A percentile compares a stretch with the other conserved stretches of the same genome.
Conservation (phyloP, 148 eudicot species). For the Camellia granthamiana region DNA sequence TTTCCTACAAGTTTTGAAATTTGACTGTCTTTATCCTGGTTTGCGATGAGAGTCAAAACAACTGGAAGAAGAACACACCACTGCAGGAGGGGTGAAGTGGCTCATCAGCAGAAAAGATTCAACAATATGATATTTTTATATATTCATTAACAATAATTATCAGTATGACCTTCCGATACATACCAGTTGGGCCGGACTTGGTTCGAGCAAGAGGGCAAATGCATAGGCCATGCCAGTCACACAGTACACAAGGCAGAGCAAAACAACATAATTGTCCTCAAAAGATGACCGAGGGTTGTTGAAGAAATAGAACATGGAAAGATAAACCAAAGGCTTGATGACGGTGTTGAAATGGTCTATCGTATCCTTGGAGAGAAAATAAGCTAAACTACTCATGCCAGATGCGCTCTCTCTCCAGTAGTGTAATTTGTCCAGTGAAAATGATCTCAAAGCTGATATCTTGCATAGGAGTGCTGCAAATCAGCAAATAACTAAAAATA, state of each 20-base stretch:
- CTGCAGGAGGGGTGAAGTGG: conserved; percentile 36
- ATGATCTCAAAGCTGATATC: conserved; percentile 86
- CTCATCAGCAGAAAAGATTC: not conserved
- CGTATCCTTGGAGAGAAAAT: conserved; percentile 86
- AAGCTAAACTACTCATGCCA: conserved; percentile 88
- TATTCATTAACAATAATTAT: not conserved
- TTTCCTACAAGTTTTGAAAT: conserved; percentile 39
- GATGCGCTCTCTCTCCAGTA: conserved; percentile 85
- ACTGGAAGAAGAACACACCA: conserved; percentile 96
- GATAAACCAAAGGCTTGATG: conserved; percentile 84
- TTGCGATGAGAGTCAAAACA: conserved; percentile 81
- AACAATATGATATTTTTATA: not conserved
- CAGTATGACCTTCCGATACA: conserved; percentile 7
- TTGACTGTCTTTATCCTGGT: conserved; percentile 60
- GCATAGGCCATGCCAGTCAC: conserved; percentile 92
- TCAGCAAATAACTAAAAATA: conserved; percentile 7
- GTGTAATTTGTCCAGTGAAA: conserved; percentile 75
- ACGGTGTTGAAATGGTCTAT: conserved; percentile 70
- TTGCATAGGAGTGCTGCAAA: conserved; percentile 77
- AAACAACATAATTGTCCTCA: conserved; percentile 59
- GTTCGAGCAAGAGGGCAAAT: conserved; percentile 72
- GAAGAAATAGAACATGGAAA: conserved; percentile 90
- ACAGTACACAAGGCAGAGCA: conserved; percentile 84
- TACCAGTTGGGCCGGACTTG: conserved; percentile 90
- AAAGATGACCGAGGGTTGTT: conserved; percentile 89